phyloP scores from a whole-genome alignment of 2,329 filamentous ascomycete genomes.

The Pseudopyricularia javanii region DNA sequence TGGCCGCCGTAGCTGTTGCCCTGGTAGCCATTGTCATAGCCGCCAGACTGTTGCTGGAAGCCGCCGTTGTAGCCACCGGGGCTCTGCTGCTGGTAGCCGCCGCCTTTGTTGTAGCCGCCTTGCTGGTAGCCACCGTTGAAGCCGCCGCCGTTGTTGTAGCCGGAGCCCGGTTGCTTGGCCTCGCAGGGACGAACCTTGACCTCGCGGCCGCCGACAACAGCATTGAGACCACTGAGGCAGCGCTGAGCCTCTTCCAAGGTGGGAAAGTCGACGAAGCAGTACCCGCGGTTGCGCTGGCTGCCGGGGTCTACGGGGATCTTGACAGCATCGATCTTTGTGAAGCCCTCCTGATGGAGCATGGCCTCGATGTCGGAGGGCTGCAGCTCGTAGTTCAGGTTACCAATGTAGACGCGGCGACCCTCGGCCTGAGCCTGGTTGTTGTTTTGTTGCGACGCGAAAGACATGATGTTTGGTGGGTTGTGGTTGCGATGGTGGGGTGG shows the following conservation, averaged over 20 bases:
- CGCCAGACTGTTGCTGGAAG: slow-evolving; percentile 29
- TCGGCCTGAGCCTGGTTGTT: slow-evolving; percentile 1
- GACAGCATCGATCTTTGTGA: slow-evolving; percentile 35
- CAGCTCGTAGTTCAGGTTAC: slow-evolving; percentile 49
- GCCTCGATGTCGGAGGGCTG: slow-evolving; percentile 22
- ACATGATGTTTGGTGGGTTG: background rate
- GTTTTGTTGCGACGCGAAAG: background rate
- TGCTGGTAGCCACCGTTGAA: background rate
- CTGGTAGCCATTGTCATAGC: slow-evolving; percentile 14
- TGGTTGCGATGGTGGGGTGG: background rate
- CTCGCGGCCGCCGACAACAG: slow-evolving; percentile 40
- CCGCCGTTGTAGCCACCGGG: background rate
- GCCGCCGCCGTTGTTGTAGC: slow-evolving; percentile 1
- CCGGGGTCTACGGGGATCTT: slow-evolving; percentile 59
- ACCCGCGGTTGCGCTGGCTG: slow-evolving; percentile 57
- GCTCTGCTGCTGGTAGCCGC: slow-evolving; percentile 8
- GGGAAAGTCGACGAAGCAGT: slow-evolving; percentile 61
- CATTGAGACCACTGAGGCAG: slow-evolving; percentile 44
- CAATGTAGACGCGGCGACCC: slow-evolving; percentile 38
- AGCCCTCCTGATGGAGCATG: slow-evolving; percentile 18
- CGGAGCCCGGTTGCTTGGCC: slow-evolving; percentile 26
- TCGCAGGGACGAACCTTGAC: slow-evolving; percentile 55
- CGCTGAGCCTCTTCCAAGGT: slow-evolving; percentile 41
- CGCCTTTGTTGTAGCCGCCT: slow-evolving; percentile 1
- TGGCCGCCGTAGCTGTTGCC: background rate